Percentiles rank a stretch among this genome's conserved stretches.
phyloP scores from a whole-genome alignment of 257 asterid genomes.

The Lycium barbarum region DNA sequence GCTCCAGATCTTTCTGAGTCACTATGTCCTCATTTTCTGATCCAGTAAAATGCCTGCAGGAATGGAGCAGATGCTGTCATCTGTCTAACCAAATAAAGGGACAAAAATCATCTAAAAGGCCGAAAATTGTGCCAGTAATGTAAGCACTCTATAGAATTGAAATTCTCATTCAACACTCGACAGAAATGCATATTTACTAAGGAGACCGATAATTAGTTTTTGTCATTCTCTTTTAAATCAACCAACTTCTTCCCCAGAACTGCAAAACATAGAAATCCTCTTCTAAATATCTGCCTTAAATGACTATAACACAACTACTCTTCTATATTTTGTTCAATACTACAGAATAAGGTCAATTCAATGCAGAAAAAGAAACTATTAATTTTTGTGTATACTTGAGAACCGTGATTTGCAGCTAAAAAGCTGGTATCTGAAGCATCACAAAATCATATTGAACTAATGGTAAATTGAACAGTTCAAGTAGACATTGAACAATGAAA shows the following conservation, averaged over 20 bases:
- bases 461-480: conserved; percentile 20
- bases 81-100: conserved; percentile 9
- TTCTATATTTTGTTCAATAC: background rate
- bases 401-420: background rate
- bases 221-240: background rate
- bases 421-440: background rate
- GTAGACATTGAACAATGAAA: background rate
- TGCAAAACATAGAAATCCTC: background rate
- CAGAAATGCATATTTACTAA: background rate
- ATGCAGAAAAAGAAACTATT: background rate
- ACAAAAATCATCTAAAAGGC: conserved; percentile 2
- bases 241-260: background rate
- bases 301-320: background rate
- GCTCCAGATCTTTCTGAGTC: conserved; percentile 73
- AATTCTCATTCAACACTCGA: background rate
- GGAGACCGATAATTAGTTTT: background rate
- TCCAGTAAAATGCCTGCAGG: conserved; percentile 53
- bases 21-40: conserved; percentile 49
- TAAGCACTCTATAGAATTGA: background rate
- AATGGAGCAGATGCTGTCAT: conserved; percentile 6
- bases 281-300: conserved; percentile 2
- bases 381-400: background rate
- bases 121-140: background rate
- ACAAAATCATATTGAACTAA: background rate
- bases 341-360: background rate